phyloP scores from a whole-genome alignment of 768 basidiomycete genomes.

The Russula dissimulans region DNA sequence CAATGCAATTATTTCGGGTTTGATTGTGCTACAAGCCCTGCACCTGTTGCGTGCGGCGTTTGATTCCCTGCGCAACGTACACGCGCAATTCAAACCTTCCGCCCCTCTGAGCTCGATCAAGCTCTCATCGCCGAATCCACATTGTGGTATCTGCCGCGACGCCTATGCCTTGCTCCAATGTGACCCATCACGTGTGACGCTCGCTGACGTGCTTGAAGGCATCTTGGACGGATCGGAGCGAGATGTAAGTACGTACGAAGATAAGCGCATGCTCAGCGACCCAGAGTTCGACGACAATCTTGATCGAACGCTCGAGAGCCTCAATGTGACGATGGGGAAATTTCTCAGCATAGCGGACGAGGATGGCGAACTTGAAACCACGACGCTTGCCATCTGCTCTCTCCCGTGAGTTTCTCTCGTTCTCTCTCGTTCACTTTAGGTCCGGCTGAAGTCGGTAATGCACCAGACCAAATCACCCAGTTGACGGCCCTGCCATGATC shows the following conservation, averaged over 20 bases:
- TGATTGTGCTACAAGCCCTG: conserved; percentile 89
- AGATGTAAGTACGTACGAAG: conserved; percentile 69
- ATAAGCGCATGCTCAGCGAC: conserved; percentile 77
- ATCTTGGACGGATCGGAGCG: conserved; percentile 49
- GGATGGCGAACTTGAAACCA: conserved; percentile 63
- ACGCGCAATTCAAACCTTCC: conserved; percentile 66
- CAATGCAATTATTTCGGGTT: conserved; percentile 92
- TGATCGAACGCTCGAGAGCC: conserved; percentile 67
- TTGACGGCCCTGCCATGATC: conserved; percentile 44
- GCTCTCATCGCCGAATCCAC: conserved; percentile 59
- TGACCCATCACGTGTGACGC: conserved; percentile 56
- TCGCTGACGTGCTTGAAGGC: conserved; percentile 64
- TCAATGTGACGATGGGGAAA: conserved; percentile 74
- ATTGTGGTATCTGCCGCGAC: conserved; percentile 82
- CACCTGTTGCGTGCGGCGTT: conserved; percentile 68
- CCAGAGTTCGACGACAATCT: conserved; percentile 92
- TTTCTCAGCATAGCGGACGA: conserved; percentile 88
- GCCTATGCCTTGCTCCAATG: conserved; percentile 68
- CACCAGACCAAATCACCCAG: conserved; percentile 47
- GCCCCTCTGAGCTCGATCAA: conserved; percentile 68
- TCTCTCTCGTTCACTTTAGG: not conserved
- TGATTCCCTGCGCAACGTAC: conserved; percentile 59
- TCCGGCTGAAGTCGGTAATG: not conserved
- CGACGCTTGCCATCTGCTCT: conserved; percentile 57
- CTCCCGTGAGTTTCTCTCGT: conserved; percentile 51